Percentiles rank a stretch among this genome's conserved stretches.
These are phyloP conservation scores for Citrus medica DNA, from an alignment of 345 rosid species.

Conservation along the genomic window DNA sequence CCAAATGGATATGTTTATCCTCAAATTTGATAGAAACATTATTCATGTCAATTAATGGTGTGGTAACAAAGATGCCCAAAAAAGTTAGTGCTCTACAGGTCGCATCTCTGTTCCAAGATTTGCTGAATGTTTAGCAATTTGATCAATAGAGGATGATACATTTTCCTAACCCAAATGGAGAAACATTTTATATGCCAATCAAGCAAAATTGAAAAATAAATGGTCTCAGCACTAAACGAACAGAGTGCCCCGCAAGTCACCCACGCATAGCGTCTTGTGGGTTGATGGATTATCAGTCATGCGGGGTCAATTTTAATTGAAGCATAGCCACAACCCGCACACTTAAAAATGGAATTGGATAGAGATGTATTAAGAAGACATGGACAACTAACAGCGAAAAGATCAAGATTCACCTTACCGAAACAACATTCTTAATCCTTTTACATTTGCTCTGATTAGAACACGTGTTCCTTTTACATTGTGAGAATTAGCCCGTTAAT, in stretches of 20 bases:
- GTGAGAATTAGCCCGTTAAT: neutral
- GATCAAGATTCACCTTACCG: neutral
- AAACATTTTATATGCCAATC: neutral
- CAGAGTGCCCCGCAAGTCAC: constrained; percentile 5
- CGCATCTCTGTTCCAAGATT: neutral
- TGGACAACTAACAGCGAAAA: neutral
- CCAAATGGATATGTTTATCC: neutral
- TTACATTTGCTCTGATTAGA: neutral
- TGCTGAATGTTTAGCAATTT: neutral
- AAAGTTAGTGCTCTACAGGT: neutral
- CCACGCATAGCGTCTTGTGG: neutral
- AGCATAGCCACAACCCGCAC: neutral
- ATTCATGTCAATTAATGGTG: neutral
- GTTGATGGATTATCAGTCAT: neutral
- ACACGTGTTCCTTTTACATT: neutral
- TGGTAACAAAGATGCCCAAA: neutral
- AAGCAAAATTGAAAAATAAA: neutral
- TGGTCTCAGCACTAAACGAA: neutral
- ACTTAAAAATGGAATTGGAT: neutral
- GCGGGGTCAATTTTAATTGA: neutral
- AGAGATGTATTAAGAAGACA: neutral
- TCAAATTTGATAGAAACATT: neutral
- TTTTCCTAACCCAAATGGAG: neutral
- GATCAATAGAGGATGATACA: neutral
- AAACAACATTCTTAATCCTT: neutral